Evolutionary conservation across 306 rosid species (phyloP).

Genomic region (Begonia loranthoides): DNA sequence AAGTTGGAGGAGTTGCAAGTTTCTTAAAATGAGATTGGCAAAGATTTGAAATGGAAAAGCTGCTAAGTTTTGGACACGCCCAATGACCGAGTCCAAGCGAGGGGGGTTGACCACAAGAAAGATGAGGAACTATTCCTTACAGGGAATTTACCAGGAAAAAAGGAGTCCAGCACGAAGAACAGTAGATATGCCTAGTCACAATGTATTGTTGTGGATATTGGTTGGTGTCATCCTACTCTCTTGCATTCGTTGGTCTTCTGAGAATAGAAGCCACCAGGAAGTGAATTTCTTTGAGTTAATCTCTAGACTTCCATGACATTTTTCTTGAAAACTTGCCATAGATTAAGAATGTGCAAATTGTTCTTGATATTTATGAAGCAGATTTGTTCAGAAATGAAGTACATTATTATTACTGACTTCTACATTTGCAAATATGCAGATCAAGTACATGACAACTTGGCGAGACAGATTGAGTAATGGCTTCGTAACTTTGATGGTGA

Average conservation of each 20-base stretch:
- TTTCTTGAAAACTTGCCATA: neutral
- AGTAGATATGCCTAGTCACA: neutral
- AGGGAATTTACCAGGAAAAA: neutral
- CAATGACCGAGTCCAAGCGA: too few relatives aligned
- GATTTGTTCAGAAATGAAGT: neutral
- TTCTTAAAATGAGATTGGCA: too few relatives aligned
- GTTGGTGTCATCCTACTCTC: constrained; percentile 10
- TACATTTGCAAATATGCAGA: constrained; percentile 11
- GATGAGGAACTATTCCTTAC: too few relatives aligned
- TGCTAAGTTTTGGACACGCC: too few relatives aligned
- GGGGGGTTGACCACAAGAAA: too few relatives aligned
- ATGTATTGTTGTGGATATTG: constrained; percentile 13
- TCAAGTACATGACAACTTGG: constrained; percentile 5
- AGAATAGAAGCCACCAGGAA: neutral
- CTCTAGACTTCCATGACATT: too few relatives aligned
- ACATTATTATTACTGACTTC: neutral
- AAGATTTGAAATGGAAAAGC: too few relatives aligned
- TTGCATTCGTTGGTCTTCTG: constrained; percentile 3
- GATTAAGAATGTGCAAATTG: neutral
- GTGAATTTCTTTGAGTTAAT: constrained; percentile 11
- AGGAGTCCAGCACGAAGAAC: constrained; percentile 2
- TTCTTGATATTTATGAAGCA: neutral
- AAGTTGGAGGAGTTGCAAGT: too few relatives aligned
- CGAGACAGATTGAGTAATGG: constrained; percentile 15
- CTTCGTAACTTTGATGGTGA: constrained; percentile 8